Evolutionary conservation across 768 basidiomycete genomes (phyloP).

Genomic region (Rhodocollybia butyracea): DNA sequence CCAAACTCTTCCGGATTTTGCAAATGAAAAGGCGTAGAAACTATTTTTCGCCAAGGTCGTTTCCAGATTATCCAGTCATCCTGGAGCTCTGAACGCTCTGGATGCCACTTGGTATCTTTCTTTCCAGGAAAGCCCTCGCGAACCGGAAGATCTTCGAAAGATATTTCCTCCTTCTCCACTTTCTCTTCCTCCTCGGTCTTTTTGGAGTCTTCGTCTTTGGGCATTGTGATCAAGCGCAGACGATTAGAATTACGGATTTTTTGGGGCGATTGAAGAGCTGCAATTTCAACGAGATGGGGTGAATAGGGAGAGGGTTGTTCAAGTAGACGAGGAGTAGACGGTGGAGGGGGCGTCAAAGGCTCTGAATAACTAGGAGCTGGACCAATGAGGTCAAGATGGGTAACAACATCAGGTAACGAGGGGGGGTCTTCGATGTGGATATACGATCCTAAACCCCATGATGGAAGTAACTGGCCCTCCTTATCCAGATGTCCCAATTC

Average conservation of each 20-base stretch:
- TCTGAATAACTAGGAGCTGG: background rate
- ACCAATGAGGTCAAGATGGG: background rate
- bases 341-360: background rate
- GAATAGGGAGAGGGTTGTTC: background rate
- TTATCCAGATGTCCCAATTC: background rate
- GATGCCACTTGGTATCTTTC: background rate
- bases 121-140: background rate
- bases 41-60: background rate
- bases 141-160: background rate
- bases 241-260: background rate
- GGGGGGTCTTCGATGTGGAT: background rate
- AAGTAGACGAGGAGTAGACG: background rate
- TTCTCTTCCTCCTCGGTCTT: background rate
- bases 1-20: background rate
- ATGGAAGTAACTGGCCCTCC: background rate
- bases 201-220: background rate
- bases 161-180: background rate
- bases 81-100: background rate
- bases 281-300: background rate
- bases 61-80: constrained; percentile 2
- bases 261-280: background rate
- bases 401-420: background rate
- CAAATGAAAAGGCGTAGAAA: background rate
- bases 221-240: background rate
- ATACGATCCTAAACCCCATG: background rate